phyloP scores from a whole-genome alignment of 2,329 filamentous ascomycete species.

The Furcasterigmium furcatum region DNA sequence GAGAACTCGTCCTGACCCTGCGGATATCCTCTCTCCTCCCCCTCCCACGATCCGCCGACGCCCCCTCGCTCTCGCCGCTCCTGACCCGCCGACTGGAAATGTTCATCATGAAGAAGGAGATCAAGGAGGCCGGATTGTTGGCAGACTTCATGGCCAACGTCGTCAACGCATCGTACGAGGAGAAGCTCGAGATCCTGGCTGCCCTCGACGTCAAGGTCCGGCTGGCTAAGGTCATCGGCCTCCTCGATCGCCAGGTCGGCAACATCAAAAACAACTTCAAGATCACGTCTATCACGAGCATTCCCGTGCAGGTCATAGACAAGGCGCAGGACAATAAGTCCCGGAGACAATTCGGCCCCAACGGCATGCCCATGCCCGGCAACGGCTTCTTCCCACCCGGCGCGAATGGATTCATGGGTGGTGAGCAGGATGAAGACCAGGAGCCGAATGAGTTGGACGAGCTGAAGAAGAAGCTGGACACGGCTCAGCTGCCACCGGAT shows the following conservation, averaged over 20 bases:
- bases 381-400: conserved; percentile 15
- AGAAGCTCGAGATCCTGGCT: conserved; percentile 85
- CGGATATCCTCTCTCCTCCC: conserved; percentile 82
- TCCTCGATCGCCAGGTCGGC: conserved; percentile 78
- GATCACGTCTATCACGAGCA: conserved; percentile 73
- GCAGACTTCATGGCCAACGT: conserved; percentile 98
- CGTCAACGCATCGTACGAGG: conserved; percentile 81
- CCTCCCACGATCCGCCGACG: conserved; percentile 50
- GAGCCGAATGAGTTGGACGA: conserved; percentile 90
- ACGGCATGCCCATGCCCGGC: conserved; percentile 9
- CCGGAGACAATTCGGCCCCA: conserved; percentile 7
- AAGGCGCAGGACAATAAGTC: conserved; percentile 35
- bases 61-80: conserved; percentile 71
- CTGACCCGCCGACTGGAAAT: conserved; percentile 82
- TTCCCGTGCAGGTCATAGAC: conserved; percentile 59
- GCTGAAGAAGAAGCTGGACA: conserved; percentile 81
- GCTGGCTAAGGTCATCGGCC: conserved; percentile 76
- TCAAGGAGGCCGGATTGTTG: conserved; percentile 77
- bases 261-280: conserved; percentile 85
- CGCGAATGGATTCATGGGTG: conserved; percentile 26
- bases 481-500: conserved; percentile 77
- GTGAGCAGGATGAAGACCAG: conserved; percentile 63
- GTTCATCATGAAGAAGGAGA: conserved; percentile 79
- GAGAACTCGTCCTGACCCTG: conserved; percentile 81
- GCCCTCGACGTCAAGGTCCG: conserved; percentile 75